These are phyloP conservation scores for Aspergillus sclerotiicarbonarius DNA, from an alignment of 495 filamentous ascomycete species.

Conservation along the genomic window DNA sequence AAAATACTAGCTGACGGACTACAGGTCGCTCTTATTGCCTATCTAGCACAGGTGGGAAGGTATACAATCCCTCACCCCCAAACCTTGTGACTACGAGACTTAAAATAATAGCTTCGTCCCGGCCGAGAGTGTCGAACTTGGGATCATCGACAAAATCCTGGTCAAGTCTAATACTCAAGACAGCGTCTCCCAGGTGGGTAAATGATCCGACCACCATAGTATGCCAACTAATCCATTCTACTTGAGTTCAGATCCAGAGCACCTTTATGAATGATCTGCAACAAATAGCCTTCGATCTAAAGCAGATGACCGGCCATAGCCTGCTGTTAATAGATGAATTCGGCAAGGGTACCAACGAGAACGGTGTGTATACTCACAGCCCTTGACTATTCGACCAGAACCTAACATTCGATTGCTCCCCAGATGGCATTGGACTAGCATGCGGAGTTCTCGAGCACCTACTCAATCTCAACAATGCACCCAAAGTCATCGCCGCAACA, in stretches of 20 bases:
- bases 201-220: not conserved
- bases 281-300: constrained; percentile 77
- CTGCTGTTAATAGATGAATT: constrained; percentile 92
- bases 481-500: constrained; percentile 83
- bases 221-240: constrained; percentile 3
- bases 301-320: constrained; percentile 72
- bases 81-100: not conserved
- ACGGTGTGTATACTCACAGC: constrained; percentile 35
- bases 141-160: constrained; percentile 89
- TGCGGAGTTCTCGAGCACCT: constrained; percentile 79
- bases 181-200: constrained; percentile 65
- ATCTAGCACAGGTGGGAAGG: constrained; percentile 87
- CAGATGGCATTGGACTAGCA: constrained; percentile 83
- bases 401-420: not conserved
- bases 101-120: constrained; percentile 67
- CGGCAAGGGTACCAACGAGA: constrained; percentile 85
- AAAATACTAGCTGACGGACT: not conserved
- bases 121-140: constrained; percentile 72
- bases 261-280: constrained; percentile 93
- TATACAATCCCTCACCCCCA: constrained; percentile 16
- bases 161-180: constrained; percentile 86
- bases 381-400: not conserved
- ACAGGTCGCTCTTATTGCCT: constrained; percentile 81
- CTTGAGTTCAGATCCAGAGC: constrained; percentile 62
- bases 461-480: constrained; percentile 56